A percentile compares a stretch with the other conserved stretches of the same genome.
Evolutionary conservation across 805 yeast genomes (phyloP).

Genomic region (Kodamaea kakaduensis): DNA sequence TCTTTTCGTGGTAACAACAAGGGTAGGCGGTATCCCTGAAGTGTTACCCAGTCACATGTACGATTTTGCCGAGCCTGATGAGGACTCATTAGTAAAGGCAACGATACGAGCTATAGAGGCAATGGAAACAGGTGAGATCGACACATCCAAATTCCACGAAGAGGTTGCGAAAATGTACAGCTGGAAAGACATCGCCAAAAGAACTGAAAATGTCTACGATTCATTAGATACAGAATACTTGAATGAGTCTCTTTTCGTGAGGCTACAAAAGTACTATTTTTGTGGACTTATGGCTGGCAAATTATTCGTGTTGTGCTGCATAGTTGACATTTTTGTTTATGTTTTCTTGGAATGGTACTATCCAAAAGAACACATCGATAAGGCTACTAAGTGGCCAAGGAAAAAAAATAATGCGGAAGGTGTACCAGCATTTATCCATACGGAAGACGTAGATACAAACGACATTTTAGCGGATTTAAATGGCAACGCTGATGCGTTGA

Average conservation of each 20-base stretch:
- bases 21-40: conserved; percentile 97
- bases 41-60: conserved; percentile 93
- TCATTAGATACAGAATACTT: conserved; percentile 36
- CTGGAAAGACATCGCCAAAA: conserved; percentile 82
- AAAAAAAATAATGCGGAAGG: too few species aligned
- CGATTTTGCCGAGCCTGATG: conserved; percentile 84
- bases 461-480: too few species aligned
- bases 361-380: conserved; percentile 69
- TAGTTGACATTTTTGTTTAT: conserved; percentile 70
- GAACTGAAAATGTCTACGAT: conserved; percentile 82
- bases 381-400: conserved; percentile 75
- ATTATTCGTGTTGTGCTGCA: conserved; percentile 71
- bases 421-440: too few species aligned
- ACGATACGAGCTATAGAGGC: conserved; percentile 65
- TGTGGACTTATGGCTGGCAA: conserved; percentile 86
- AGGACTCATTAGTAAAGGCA: conserved; percentile 70
- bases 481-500: neutral
- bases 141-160: conserved; percentile 72
- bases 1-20: conserved; percentile 84
- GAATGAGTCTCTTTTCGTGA: conserved; percentile 52
- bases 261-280: conserved; percentile 61
- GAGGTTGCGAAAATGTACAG: conserved; percentile 80
- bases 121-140: conserved; percentile 54
- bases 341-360: conserved; percentile 62
- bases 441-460: too few species aligned